phyloP scores from a whole-genome alignment of 2,329 filamentous ascomycete species.

The Fusarium algeriense region DNA sequence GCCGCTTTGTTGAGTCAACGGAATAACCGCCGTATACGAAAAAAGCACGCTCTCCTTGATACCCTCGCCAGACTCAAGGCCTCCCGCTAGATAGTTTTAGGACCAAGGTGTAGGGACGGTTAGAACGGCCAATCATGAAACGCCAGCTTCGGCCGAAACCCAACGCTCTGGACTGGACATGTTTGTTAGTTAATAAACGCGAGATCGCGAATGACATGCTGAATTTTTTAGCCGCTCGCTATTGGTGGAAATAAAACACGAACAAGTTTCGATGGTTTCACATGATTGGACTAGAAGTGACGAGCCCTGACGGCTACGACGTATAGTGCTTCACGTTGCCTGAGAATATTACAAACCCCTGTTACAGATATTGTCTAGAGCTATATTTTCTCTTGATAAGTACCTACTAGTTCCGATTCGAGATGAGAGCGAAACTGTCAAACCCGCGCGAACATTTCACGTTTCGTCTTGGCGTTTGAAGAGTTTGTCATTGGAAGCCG shows the following conservation, averaged over 20 bases:
- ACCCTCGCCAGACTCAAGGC: not conserved
- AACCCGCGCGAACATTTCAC: not conserved
- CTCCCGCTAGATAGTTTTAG: not conserved
- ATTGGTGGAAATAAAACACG: slow-evolving; percentile 14
- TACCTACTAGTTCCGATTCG: not conserved
- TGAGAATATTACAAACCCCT: slow-evolving; percentile 21
- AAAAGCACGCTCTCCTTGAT: not conserved
- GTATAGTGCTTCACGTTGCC: slow-evolving; percentile 4
- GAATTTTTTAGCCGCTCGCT: accelerated
- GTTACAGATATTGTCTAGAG: slow-evolving; percentile 1
- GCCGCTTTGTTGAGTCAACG: slow-evolving; percentile 1
- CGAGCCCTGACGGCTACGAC: slow-evolving; percentile 8
- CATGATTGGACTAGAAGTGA: slow-evolving; percentile 4
- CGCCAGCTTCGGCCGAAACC: not conserved
- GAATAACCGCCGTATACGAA: not conserved
- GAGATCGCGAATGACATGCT: not conserved
- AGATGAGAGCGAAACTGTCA: not conserved
- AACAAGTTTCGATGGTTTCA: slow-evolving; percentile 22
- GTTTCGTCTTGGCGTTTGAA: slow-evolving; percentile 33
- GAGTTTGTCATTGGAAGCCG: not conserved
- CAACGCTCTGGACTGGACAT: not conserved
- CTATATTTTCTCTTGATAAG: not conserved
- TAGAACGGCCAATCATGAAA: slow-evolving; percentile 11
- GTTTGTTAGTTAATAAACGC: not conserved
- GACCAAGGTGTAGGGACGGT: not conserved